Evolutionary conservation across 208 protist genomes (phyloP).

Genomic region (Endotrypanum monterogeii): DNA sequence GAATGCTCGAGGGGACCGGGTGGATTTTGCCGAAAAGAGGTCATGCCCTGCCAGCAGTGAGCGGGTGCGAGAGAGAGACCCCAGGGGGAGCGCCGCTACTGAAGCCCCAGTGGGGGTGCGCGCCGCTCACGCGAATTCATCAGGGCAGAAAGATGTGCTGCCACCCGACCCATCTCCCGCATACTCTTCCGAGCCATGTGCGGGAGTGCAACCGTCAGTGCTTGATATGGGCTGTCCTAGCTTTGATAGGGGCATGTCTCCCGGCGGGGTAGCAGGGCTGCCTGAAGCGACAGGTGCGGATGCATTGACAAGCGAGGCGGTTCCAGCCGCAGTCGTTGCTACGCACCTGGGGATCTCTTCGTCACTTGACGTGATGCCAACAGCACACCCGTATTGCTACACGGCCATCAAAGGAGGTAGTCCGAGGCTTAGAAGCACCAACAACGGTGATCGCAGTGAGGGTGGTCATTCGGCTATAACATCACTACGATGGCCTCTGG

Average conservation of each 20-base stretch:
- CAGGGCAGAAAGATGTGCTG: not conserved
- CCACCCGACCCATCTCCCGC: not conserved
- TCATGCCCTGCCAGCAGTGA: not conserved
- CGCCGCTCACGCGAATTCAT: not conserved
- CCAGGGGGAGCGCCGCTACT: too few relatives aligned
- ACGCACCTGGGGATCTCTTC: not conserved
- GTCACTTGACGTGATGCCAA: slow-evolving; percentile 12
- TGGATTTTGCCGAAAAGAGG: not conserved
- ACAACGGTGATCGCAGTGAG: not conserved
- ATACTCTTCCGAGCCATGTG: not conserved
- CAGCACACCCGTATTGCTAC: slow-evolving; percentile 30
- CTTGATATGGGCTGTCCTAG: too few relatives aligned
- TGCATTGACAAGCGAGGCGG: not conserved
- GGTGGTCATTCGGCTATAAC: not conserved
- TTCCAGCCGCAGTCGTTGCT: not conserved
- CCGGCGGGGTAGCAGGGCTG: not conserved
- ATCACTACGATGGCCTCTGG: not conserved
- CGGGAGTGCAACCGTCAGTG: too few relatives aligned
- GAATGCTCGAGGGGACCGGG: not conserved
- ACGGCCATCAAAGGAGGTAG: not conserved
- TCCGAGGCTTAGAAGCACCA: not conserved
- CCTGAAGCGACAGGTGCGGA: not conserved
- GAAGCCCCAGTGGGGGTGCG: not conserved
- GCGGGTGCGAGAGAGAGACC: not conserved
- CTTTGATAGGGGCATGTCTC: not conserved